phyloP scores from a whole-genome alignment of 2,329 filamentous ascomycete species.

The Colletotrichum nymphaeae region DNA sequence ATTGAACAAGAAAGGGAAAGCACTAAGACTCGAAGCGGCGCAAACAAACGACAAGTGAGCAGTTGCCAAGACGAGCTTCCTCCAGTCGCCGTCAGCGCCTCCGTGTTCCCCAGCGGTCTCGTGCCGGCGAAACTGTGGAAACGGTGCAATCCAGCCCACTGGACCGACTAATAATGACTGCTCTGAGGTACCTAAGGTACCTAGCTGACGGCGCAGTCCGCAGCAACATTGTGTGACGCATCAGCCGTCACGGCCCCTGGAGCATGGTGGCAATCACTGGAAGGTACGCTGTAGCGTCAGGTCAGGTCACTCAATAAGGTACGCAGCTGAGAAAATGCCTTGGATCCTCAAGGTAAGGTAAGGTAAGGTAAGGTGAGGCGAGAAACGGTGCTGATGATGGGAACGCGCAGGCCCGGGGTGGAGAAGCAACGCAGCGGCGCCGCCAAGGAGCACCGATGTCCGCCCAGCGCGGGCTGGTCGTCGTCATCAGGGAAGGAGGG shows the following conservation, averaged over 20 bases:
- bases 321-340: too few species aligned
- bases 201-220: background rate
- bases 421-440: conserved; percentile 27
- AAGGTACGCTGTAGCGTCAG: background rate
- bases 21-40: background rate
- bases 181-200: too few species aligned
- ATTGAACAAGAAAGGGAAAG: background rate
- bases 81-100: conserved; percentile 12
- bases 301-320: too few species aligned
- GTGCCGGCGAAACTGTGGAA: conserved; percentile 13
- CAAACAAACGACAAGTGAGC: background rate
- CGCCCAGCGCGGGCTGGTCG: conserved; percentile 34
- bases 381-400: background rate
- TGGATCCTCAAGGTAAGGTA: too few species aligned
- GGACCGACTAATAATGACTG: background rate
- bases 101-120: conserved; percentile 7
- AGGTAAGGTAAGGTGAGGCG: too few species aligned
- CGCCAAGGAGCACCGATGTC: conserved; percentile 32
- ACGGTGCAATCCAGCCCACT: conserved; percentile 12
- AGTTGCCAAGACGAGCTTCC: conserved; percentile 8
- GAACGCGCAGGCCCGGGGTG: conserved; percentile 18
- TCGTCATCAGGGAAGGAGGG: conserved; percentile 30
- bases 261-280: conserved; percentile 11
- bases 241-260: conserved; percentile 22
- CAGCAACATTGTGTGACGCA: conserved; percentile 9